Conservation (phyloP, 2,329 filamentous ascomycete genomes). For the Venturia aucupariae region DNA sequence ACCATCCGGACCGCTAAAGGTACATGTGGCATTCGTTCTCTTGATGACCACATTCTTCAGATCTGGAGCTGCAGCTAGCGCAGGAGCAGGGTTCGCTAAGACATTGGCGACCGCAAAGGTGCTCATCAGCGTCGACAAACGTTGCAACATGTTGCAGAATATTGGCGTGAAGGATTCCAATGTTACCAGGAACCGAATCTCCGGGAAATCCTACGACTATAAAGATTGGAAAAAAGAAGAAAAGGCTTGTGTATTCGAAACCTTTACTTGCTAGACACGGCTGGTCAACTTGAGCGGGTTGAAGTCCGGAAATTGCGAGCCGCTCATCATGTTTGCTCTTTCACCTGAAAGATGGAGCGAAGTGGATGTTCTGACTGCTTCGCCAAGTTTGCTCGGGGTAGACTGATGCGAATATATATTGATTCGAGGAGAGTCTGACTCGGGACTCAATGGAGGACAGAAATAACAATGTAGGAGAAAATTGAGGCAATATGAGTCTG, state of each 20-base stretch:
- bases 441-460: too few relatives aligned
- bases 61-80: background rate
- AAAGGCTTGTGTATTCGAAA: background rate
- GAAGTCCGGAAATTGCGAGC: background rate
- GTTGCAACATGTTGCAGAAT: background rate
- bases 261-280: background rate
- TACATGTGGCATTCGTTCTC: background rate
- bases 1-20: background rate
- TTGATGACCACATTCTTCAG: background rate
- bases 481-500: too few relatives aligned
- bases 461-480: too few relatives aligned
- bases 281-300: background rate
- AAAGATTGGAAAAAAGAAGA: background rate
- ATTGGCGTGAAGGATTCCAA: background rate
- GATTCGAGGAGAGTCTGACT: background rate
- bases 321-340: background rate
- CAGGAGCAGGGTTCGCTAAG: background rate
- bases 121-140: background rate
- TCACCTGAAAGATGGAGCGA: background rate
- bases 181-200: background rate
- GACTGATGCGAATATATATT: background rate
- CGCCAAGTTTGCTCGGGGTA: background rate
- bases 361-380: background rate
- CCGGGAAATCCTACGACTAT: background rate
- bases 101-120: background rate